phyloP scores from a whole-genome alignment of 495 filamentous ascomycete genomes.

The Melanomma pulvis-pyrius region DNA sequence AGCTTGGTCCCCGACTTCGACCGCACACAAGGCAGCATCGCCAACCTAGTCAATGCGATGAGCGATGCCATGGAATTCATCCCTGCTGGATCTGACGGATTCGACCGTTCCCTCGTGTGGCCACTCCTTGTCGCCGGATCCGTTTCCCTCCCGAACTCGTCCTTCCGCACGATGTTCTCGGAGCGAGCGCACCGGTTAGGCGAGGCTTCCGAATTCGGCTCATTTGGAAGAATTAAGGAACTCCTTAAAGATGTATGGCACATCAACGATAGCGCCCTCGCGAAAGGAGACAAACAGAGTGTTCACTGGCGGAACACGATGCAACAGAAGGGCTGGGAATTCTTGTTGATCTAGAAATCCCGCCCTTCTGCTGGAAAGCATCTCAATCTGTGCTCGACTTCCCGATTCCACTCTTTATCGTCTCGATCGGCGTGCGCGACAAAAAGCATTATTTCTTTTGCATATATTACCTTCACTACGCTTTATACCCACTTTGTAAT shows the following conservation, averaged over 20 bases:
- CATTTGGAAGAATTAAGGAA: constrained; percentile 79
- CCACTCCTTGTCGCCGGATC: constrained; percentile 84
- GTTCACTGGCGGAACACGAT: constrained; percentile 96
- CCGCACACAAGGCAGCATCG: constrained; percentile 66
- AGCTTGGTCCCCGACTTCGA: constrained; percentile 87
- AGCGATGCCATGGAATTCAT: constrained; percentile 73
- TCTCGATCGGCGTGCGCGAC: constrained; percentile 11
- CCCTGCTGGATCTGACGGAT: constrained; percentile 77
- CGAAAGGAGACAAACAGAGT: constrained; percentile 57
- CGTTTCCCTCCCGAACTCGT: constrained; percentile 66
- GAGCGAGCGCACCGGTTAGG: constrained; percentile 72
- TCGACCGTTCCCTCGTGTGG: constrained; percentile 90
- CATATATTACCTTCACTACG: constrained; percentile 33
- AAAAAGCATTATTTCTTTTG: constrained; percentile 31
- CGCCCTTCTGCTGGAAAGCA: constrained; percentile 37
- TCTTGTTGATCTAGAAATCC: constrained; percentile 76
- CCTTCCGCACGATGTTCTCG: constrained; percentile 74
- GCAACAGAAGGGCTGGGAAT: constrained; percentile 88
- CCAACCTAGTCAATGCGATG: constrained; percentile 74
- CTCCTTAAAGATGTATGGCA: constrained; percentile 84
- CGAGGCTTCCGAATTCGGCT: constrained; percentile 75
- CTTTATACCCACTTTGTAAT: constrained; percentile 43
- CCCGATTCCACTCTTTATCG: constrained; percentile 22
- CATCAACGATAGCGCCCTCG: constrained; percentile 60
- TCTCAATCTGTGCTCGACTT: constrained; percentile 37